Conservation (phyloP, 2,329 filamentous ascomycete species). For the Fusarium tanahbumbuense region DNA sequence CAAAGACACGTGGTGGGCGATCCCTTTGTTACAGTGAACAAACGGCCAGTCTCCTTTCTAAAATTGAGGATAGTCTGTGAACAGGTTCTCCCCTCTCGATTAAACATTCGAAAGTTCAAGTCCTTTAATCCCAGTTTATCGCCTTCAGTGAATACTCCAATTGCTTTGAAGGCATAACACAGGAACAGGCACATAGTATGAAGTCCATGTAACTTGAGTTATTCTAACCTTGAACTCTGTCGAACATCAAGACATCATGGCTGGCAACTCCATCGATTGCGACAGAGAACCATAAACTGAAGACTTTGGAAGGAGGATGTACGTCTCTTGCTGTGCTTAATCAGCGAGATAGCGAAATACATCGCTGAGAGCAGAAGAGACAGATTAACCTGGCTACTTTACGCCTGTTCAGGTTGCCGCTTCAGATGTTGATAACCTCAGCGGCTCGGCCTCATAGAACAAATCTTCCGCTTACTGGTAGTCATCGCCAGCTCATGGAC, state of each 20-base stretch:
- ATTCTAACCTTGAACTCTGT: neutral
- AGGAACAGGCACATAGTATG: rapidly evolving
- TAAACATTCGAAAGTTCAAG: neutral
- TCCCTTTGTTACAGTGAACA: neutral
- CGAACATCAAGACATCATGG: neutral
- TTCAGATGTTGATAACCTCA: neutral
- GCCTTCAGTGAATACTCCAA: neutral
- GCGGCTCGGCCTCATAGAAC: neutral
- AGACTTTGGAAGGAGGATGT: too few species aligned
- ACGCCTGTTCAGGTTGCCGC: neutral
- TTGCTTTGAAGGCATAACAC: neutral
- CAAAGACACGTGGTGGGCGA: too few species aligned
- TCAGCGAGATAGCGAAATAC: neutral
- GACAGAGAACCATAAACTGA: neutral
- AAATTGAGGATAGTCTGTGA: rapidly evolving
- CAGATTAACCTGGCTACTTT: rapidly evolving
- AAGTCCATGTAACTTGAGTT: neutral
- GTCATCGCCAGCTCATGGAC: neutral
- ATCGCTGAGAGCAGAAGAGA: neutral
- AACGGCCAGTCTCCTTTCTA: rapidly evolving
- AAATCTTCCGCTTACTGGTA: neutral
- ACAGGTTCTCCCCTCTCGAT: rapidly evolving
- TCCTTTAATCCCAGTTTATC: rapidly evolving
- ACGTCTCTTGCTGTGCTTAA: neutral
- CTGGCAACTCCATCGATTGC: neutral